A percentile compares a stretch with the other conserved stretches of the same genome.
phyloP scores from a whole-genome alignment of 179 eudicot genomes.

The Beta lomatogona region DNA sequence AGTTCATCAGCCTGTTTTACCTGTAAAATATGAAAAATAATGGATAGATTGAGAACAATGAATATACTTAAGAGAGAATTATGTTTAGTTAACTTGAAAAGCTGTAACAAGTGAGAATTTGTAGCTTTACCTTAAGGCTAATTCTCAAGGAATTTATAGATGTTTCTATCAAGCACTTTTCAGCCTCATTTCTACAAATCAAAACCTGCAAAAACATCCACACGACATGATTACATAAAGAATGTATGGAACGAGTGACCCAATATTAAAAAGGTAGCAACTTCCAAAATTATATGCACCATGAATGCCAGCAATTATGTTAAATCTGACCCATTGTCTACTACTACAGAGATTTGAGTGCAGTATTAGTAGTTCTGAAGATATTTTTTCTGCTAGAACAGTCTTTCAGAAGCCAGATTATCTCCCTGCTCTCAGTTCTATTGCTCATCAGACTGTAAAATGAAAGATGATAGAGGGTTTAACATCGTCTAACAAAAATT shows the following conservation, averaged over 20 bases:
- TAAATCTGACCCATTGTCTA: background rate
- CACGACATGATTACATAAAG: slow-evolving; percentile 12
- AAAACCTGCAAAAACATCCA: slow-evolving; percentile 57
- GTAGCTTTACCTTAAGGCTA: slow-evolving; percentile 78
- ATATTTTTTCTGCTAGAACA: background rate
- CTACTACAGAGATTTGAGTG: background rate
- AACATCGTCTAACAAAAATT: background rate
- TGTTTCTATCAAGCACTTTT: slow-evolving; percentile 95
- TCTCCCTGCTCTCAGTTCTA: background rate
- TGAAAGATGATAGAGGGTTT: background rate
- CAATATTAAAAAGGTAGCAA: background rate
- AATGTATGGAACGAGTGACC: background rate
- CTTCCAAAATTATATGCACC: background rate
- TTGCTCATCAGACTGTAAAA: background rate
- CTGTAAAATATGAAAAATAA: slow-evolving; percentile 32
- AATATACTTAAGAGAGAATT: background rate
- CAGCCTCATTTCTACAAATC: slow-evolving; percentile 97
- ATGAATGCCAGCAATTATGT: background rate
- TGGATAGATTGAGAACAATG: background rate
- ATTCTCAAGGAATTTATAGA: slow-evolving; percentile 91
- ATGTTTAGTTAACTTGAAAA: background rate
- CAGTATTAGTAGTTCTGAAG: background rate
- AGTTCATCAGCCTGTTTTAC: slow-evolving; percentile 98
- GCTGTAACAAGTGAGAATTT: background rate
- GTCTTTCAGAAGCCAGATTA: background rate